phyloP scores from a whole-genome alignment of 2,329 filamentous ascomycete genomes.

The Xylariomycetidae sp. region DNA sequence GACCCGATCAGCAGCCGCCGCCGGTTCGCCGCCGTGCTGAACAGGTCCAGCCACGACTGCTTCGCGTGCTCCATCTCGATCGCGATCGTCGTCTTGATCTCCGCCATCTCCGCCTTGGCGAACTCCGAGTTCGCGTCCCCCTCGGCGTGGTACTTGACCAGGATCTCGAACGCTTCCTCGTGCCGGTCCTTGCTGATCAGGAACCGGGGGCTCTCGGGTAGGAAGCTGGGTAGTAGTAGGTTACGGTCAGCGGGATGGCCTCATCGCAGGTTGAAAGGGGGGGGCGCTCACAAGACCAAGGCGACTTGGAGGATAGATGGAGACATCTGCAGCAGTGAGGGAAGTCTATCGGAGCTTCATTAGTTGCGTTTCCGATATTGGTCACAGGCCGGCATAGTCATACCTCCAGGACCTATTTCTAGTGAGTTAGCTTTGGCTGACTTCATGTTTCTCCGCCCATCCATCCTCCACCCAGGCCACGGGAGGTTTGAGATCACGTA shows the following conservation, averaged over 20 bases:
- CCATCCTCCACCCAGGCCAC: too few species aligned
- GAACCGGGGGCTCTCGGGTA: slow-evolving; percentile 26
- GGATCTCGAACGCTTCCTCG: slow-evolving; percentile 26
- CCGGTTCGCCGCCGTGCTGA: slow-evolving; percentile 44
- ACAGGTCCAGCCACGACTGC: slow-evolving; percentile 46
- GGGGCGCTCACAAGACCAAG: slow-evolving; percentile 30
- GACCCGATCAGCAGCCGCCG: slow-evolving; percentile 42
- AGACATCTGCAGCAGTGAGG: slow-evolving; percentile 38
- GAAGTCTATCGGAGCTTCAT: slow-evolving; percentile 30
- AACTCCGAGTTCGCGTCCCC: slow-evolving; percentile 39
- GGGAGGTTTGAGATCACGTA: slow-evolving; percentile 8
- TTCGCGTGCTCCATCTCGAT: slow-evolving; percentile 40
- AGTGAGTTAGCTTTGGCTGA: slow-evolving; percentile 7
- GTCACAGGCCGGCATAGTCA: slow-evolving; percentile 12
- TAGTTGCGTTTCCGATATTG: slow-evolving; percentile 7
- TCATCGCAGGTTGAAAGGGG: neutral
- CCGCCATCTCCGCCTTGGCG: slow-evolving; percentile 43
- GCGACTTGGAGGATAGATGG: slow-evolving; percentile 32
- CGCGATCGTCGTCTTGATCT: slow-evolving; percentile 45
- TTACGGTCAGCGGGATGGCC: slow-evolving; percentile 2
- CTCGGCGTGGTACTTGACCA: slow-evolving; percentile 36
- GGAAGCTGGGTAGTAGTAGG: slow-evolving; percentile 13
- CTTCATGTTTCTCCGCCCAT: neutral
- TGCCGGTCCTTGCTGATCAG: slow-evolving; percentile 25
- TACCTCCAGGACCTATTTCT: slow-evolving; percentile 24